Evolutionary conservation across 179 eudicot genomes (phyloP), one percentile per base, ranked within the genome.

Genomic region (Beta macrorhiza): DNA sequence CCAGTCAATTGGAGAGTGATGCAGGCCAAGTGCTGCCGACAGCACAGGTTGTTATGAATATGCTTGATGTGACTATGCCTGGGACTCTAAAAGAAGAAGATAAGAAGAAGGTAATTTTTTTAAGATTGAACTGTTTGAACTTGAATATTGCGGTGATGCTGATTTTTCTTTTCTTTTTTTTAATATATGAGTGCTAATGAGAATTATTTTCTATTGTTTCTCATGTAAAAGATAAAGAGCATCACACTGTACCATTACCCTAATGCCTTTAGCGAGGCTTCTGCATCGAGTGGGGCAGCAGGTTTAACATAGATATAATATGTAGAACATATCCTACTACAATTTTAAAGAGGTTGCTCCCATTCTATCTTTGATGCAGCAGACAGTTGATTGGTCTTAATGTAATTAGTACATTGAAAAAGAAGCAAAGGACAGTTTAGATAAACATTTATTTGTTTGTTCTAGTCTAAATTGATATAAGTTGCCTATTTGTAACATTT

Each of bases 51-150:
- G 93, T 94, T 67, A 90, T 96, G 89, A 94, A 96, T 74, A 91
- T 94, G 96, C 94, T 96, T 85, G 97, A 96, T 84, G 89, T 88
- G 78, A 87, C 97, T n/a, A 91, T 92, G 91, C 99, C 99, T 45
- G 93, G 89, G 52, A 85, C 93, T 57, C 87, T 96, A 69, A 84
- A 90, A 78, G 98, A 92, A 79, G 94, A 90, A 84, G 91, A 89
- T 79, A 96, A 94, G 91, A 86, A 79, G 75, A 91, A 91, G 98
- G 99, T 96, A 85, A 74, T 17, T 71, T 5, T 25, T 57, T 57
- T 37, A 65, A 55, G 68, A 53, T 59, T 49, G 59, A 57, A 74
- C 15, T 17, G 5, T 42, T 72, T n/a, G 25, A 64, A 75, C 44
- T 15, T 13, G 29, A n/a, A 53, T 77, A 9, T 42, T n/a, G 4